phyloP scores from a whole-genome alignment of 2,329 filamentous ascomycete genomes.

The Paramyrothecium roridum region DNA sequence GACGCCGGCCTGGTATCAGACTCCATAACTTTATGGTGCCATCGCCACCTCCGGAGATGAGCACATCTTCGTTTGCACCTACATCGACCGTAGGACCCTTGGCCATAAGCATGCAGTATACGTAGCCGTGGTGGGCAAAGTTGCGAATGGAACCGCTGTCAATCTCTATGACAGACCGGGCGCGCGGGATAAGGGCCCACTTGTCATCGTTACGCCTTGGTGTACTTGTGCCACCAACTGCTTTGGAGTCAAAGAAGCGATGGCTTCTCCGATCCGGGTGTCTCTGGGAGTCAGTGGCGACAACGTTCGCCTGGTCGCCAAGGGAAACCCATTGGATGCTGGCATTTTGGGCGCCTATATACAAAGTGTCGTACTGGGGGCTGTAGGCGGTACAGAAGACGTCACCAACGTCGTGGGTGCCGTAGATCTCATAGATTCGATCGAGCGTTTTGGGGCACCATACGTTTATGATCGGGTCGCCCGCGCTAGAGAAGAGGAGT shows the following conservation, averaged over 20 bases:
- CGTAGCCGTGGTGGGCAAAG: slow-evolving; percentile 92
- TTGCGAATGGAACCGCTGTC: slow-evolving; percentile 75
- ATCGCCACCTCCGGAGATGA: slow-evolving; percentile 90
- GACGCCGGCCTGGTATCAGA: slow-evolving; percentile 37
- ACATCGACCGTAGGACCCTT: slow-evolving; percentile 65
- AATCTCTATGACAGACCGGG: slow-evolving; percentile 68
- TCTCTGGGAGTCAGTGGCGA: slow-evolving; percentile 58
- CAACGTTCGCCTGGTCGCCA: slow-evolving; percentile 58
- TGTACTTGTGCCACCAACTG: slow-evolving; percentile 76
- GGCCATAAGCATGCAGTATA: slow-evolving; percentile 92
- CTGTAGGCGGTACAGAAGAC: slow-evolving; percentile 95
- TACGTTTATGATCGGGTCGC: slow-evolving; percentile 90
- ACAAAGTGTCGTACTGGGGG: slow-evolving; percentile 72
- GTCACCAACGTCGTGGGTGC: slow-evolving; percentile 90
- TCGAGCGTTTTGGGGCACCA: slow-evolving; percentile 79
- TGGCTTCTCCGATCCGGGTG: slow-evolving; percentile 78
- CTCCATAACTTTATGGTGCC: slow-evolving; percentile 95
- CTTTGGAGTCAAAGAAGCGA: slow-evolving; percentile 88
- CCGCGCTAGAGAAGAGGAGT: slow-evolving; percentile 87
- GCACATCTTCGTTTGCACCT: slow-evolving; percentile 70
- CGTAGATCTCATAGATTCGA: slow-evolving; percentile 85
- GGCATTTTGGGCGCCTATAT: slow-evolving; percentile 91
- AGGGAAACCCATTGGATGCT: slow-evolving; percentile 91
- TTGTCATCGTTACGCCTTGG: slow-evolving; percentile 65
- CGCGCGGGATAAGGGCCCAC: slow-evolving; percentile 50